Base-by-base conservation (phyloP, 768 basidiomycete genomes). In the Coprinopsis sp. region DNA sequence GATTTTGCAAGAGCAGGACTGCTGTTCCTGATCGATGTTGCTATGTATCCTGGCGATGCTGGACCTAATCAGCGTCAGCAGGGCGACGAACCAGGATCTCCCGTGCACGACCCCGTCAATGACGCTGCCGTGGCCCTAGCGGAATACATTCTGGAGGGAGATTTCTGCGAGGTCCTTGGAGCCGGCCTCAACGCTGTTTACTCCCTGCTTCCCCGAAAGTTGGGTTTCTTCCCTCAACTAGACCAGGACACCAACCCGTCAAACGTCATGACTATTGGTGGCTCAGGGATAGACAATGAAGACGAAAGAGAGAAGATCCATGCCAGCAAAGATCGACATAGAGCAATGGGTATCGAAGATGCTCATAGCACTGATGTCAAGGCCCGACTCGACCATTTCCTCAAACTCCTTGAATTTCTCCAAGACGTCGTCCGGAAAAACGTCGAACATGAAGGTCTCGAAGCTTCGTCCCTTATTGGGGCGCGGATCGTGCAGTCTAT, bases 91-190 rank as follows among this genome's bases (percentile, higher is more conserved):
- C 50, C 47, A 7, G 69, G 68, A 30, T 61, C 70, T 7, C 49
- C 64, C 3, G 68, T 64, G 33, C 72, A 66, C 21, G 91, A 95
- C 60, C 84, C 92, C 3, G 78, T 91, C 33, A 79, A 79, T 24
- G 91, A 93, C 58, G 90, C 91, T 1, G 87, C 87, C 1, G 72
- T 94, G 33, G 87, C 90, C 6, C 71, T 98, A 30, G 91, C 91
- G 16, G 91, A 94, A 60, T 96, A 91, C 60, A 89, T 97, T 42
- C 76, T 96, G 14, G 91, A 95, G 58, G 91, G 93, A n/a, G 95
- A 97, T 64, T 95, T 96, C 62, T 91, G 92, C n/a, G 93, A 97
- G 53, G 95, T 98, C 10, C 78, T 98, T 37, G 91, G 85, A 14
- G 95, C 95, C 3, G 92, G 93, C 13, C 63, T 98, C 10, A 86